Base-by-base conservation (phyloP, 2,329 filamentous ascomycete species). In the Penicillium sp. region DNA sequence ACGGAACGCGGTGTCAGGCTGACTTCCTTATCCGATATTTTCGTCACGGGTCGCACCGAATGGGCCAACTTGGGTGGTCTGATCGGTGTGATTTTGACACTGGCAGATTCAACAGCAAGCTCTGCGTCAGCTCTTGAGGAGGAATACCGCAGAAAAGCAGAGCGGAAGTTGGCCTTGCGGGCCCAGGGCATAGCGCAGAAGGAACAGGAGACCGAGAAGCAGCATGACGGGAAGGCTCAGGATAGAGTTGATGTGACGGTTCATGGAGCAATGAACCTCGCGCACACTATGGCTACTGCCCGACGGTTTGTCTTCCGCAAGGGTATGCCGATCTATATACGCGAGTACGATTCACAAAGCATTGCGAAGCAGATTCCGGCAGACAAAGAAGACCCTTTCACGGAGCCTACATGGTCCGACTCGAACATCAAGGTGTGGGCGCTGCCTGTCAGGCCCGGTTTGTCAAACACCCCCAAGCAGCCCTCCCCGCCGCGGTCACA, bases 291-390 rank as follows among this genome's bases (percentile, higher is more conserved):
- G 46, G 90, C 89, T n/a, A 87, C 89, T 0, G 84, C 86, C 13
- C 80, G 93, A 37, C 76, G 84, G 26, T 95, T 95, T 67, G 81
- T 97, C 40, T 91, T 96, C 59, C 80, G 93, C 29, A 89, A 87
- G 58, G 85, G 87, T 0, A 77, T 95, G 63, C 85, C 85, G 0
- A 70, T 96, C n/a, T 73, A 72, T 26, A 76, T 85, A 1, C 76
- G 81, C 52, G 93, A 98, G 67, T 78, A 87, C 40, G 70, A 73
- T 32, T 61, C 50, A n/a, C 60, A 62, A 40, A 59, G 46, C 32
- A 42, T 57, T 43, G 50, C 51, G 27, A 61, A 59, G 61, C 29
- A 62, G 58, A 20, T 46, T 50, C 22, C 49, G 16, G 42, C 51
- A 22, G 47, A 34, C 13, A 37, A 37, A 22, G 56, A 47, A 20